phyloP scores from a whole-genome alignment of 139 green algal species.

The Gonium pectorale region DNA sequence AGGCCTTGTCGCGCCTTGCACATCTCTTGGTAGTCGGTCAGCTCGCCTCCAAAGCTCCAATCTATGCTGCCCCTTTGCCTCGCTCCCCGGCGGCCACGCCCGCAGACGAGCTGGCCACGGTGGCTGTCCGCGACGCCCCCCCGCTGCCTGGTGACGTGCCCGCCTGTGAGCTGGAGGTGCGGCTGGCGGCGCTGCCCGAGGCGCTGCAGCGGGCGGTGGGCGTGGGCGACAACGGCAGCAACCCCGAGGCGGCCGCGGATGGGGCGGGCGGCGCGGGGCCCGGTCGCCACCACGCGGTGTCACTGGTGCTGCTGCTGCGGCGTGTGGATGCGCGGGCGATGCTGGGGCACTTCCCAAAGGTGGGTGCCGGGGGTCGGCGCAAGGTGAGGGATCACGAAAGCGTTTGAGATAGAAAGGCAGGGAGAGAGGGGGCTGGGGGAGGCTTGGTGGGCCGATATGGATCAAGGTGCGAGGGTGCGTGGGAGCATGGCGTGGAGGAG shows the following conservation, averaged over 20 bases:
- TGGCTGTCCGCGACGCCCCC: not conserved
- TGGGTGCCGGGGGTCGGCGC: not conserved
- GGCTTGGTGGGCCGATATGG: not conserved
- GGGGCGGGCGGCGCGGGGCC: not conserved
- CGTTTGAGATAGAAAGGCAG: too few relatives aligned
- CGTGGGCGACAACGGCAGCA: conserved; percentile 1
- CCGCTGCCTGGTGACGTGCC: not conserved
- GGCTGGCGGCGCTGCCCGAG: not conserved
- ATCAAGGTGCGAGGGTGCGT: not conserved
- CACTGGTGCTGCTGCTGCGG: conserved; percentile 12
- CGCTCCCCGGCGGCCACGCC: not conserved
- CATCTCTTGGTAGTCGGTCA: too few relatives aligned
- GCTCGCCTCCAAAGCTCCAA: too few relatives aligned
- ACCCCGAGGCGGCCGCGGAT: not conserved
- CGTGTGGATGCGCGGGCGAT: not conserved
- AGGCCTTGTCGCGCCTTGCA: too few relatives aligned
- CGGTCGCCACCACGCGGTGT: not conserved
- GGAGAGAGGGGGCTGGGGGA: too few relatives aligned
- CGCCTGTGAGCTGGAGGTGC: conserved; percentile 11
- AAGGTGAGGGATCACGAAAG: not conserved
- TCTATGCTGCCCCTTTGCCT: not conserved
- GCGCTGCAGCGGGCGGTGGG: not conserved
- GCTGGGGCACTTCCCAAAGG: conserved; percentile 18
- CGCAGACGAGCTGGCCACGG: conserved; percentile 1
- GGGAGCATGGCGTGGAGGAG: not conserved